Evolutionary conservation across 1,284 basidiomycete genomes (phyloP), one percentile per base, ranked within the genome.

Genomic region (Ustilago nuda): DNA sequence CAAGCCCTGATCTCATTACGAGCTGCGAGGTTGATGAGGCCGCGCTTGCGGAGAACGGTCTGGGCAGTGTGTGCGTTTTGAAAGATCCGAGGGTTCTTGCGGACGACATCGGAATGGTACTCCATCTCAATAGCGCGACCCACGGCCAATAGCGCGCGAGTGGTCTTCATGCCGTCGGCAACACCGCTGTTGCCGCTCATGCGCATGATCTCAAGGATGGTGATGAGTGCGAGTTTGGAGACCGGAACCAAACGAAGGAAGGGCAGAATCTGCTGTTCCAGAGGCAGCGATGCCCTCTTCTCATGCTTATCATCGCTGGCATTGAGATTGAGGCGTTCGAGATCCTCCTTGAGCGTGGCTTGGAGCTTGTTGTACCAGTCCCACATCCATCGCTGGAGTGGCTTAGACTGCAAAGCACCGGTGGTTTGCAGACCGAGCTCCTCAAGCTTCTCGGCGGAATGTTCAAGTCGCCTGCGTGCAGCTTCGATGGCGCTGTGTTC

Each of bases 121-220:
- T 94, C 90, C 9, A 92, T 91, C 87, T 98, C 95, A 46, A 98
- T 90, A 0, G 93, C 93, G 72, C 90, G 91, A 0, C 95, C 96
- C 33, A 98, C 90, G 0, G 89, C 86, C n/a, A 97, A 87, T 62
- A 97, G 88, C 0, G 93, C 93, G 1, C 94, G 89, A 1, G 94
- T 90, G 0, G 94, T 92, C 87, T 97, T 97, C 92, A 97, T 94
- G 1, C 95, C 96, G 61, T 93, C 91, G 0, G 88, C 84, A 8
- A 94, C 89, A 33, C 93, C 93, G 19, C 93, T 92, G 1, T 90
- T 89, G 6, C 92, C 92, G 51, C 92, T 90, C 51, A 95, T 87
- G 17, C 93, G 90, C 92, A 98, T 93, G 58, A 95, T 86, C 85
- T 98, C 95, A 39, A 96, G 89, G 73, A 98, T 94, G 4, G 93